A percentile compares a stretch with the other conserved stretches of the same genome.
Conservation (phyloP, 495 filamentous ascomycete species). For the Apiosordaria backusii region DNA sequence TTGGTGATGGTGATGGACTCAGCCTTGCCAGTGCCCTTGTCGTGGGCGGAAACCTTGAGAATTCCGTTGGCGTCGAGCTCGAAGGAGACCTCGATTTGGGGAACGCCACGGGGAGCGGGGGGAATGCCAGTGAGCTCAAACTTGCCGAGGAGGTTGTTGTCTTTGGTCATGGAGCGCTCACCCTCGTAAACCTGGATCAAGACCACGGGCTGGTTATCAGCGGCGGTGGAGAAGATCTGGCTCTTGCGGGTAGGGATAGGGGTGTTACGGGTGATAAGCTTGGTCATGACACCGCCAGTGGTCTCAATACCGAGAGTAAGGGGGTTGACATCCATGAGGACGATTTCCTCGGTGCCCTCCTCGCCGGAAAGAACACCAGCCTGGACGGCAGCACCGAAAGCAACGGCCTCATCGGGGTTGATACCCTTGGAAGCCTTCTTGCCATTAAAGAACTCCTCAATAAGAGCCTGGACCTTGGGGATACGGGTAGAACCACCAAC, state of each 20-base stretch:
- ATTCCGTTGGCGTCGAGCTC: conserved; percentile 98
- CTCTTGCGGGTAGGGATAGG: conserved; percentile 95
- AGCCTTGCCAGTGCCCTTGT: conserved; percentile 95
- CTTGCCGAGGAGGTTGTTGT: conserved; percentile 95
- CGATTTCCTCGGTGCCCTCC: conserved; percentile 68
- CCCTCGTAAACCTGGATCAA: conserved; percentile 97
- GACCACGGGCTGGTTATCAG: conserved; percentile 96
- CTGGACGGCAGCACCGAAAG: conserved; percentile 95
- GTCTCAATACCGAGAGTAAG: conserved; percentile 98
- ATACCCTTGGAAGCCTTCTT: conserved; percentile 98
- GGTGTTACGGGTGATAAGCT: conserved; percentile 92
- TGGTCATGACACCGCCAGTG: conserved; percentile 97
- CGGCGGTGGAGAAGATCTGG: conserved; percentile 96
- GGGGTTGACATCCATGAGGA: conserved; percentile 98
- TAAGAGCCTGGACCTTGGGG: conserved; percentile 89
- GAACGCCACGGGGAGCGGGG: conserved; percentile 89
- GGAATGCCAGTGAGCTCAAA: conserved; percentile 97
- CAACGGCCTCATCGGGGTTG: conserved; percentile 97
- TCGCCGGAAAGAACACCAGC: conserved; percentile 92
- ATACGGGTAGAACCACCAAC: conserved; percentile 96
- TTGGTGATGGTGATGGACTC: conserved; percentile 98
- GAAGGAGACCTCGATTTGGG: conserved; percentile 97
- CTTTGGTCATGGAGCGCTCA: conserved; percentile 93
- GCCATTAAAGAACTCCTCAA: conserved; percentile 92
- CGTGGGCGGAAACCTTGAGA: conserved; percentile 88